Base-by-base conservation (phyloP, 106 monocot species). In the Allium fistulosum region DNA sequence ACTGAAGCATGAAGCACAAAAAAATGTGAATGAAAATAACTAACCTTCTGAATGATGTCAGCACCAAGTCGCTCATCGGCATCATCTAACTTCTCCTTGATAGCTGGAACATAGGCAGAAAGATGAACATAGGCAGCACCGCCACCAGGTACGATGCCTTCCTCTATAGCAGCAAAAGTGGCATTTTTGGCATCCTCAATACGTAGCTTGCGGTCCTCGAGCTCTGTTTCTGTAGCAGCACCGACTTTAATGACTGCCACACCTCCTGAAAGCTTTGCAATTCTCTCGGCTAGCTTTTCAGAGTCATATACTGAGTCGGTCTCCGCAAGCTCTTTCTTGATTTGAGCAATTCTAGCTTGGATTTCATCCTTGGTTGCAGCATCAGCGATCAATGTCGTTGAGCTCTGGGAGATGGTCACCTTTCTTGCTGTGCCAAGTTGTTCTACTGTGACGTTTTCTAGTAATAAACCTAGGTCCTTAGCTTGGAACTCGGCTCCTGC, bases 181-280 rank as follows among this genome's bases (percentile, higher is more conserved):
- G 92, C 92, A 85, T 92, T 92, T 79, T 88, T 85, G 3, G 92
- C 92, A 71, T 92, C 92, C 79, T 92, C 92, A n/a, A 92, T 75
- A 0, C 92, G 82, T 37, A 92, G 88, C 72, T 92, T 88, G 49
- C 88, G 82, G 58, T 92, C 92, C 69, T 92, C 88, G 15, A 92
- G 88, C 66, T 92, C 92, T 0, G 92, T 92, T 74, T 92, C 92
- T 0, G 92, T 92, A 48, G 88, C 83, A 4, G 92, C 92, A 59
- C 92, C 92, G 14, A 88, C 92, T 73, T 92, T 90, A 37, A 92
- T 92, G n/a, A 92, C 92, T 45, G 92, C 87, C 26, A 92, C 82
- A 58, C 92, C 92, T 48, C 92, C 92, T 51, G 92, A 87, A 7
- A 92, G 80, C 68, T 92, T 92, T 9, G 87, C 91, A 7, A 91